Percentiles rank a stretch among this genome's conserved stretches.
phyloP scores from a whole-genome alignment of 1,139 yeast species.

The Pichia sp. region DNA sequence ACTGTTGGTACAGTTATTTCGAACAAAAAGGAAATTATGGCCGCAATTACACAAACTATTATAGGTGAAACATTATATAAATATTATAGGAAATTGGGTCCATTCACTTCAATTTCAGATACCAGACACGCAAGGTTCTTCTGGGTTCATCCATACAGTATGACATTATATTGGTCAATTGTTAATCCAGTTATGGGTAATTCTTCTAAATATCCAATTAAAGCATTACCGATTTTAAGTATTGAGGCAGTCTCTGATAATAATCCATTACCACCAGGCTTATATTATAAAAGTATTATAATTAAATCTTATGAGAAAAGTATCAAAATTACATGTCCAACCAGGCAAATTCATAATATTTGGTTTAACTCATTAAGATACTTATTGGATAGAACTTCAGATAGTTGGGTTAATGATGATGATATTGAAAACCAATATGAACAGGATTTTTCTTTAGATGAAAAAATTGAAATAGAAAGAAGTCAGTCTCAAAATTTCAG shows the following conservation, averaged over 20 bases:
- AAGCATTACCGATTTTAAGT: conserved; percentile 74
- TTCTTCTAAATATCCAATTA: conserved; percentile 58
- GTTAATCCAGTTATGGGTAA: conserved; percentile 73
- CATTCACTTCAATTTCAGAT: conserved; percentile 68
- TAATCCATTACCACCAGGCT: conserved; percentile 85
- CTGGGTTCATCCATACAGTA: conserved; percentile 94
- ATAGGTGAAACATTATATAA: conserved; percentile 89
- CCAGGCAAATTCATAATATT: conserved; percentile 80
- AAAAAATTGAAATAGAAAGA: conserved; percentile 25
- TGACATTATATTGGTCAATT: conserved; percentile 86
- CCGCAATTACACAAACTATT: conserved; percentile 85
- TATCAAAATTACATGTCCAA: conserved; percentile 79
- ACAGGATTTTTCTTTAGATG: conserved; percentile 24
- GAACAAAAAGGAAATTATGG: conserved; percentile 69
- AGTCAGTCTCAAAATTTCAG: conserved; percentile 19
- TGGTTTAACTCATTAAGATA: conserved; percentile 87
- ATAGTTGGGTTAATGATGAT: conserved; percentile 39
- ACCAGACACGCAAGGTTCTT: conserved; percentile 86
- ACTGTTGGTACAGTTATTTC: conserved; percentile 62
- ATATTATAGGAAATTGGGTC: conserved; percentile 74
- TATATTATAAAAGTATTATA: conserved; percentile 77
- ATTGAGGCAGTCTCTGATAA: conserved; percentile 79
- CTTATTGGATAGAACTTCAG: conserved; percentile 62
- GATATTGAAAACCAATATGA: conserved; percentile 28
- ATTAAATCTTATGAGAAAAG: conserved; percentile 64